Evolutionary conservation across 2,329 filamentous ascomycete genomes (phyloP).

Genomic region (Arthrobotrys iridis): DNA sequence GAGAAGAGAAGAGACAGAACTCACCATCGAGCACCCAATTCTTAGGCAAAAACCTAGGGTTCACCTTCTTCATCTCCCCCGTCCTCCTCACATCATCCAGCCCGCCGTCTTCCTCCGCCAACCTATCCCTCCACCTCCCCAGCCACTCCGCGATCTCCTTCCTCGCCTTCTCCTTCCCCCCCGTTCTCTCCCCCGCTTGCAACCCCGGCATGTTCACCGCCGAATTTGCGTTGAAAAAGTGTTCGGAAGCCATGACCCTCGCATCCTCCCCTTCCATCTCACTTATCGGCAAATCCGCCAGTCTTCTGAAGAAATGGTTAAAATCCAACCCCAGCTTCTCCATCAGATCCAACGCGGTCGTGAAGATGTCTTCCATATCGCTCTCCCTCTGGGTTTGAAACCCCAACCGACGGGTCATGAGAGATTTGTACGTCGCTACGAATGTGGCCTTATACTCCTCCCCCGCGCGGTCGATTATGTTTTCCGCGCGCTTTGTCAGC

Average conservation of each 20-base stretch:
- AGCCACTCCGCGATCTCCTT: constrained; percentile 81
- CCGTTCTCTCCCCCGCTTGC: constrained; percentile 69
- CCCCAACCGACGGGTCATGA: constrained; percentile 84
- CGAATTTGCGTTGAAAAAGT: constrained; percentile 78
- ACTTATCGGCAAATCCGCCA: constrained; percentile 72
- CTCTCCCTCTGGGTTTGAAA: constrained; percentile 74
- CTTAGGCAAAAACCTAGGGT: constrained; percentile 90
- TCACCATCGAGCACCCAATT: constrained; percentile 82
- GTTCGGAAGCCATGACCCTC: constrained; percentile 71
- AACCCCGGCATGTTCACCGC: constrained; percentile 60
- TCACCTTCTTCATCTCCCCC: constrained; percentile 80
- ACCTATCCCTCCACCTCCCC: constrained; percentile 72
- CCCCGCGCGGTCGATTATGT: constrained; percentile 79
- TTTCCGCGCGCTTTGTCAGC: constrained; percentile 83
- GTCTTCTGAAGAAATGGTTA: constrained; percentile 87
- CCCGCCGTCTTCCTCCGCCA: constrained; percentile 62
- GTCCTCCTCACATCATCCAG: constrained; percentile 71
- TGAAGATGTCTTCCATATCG: constrained; percentile 84
- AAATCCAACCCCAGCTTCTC: constrained; percentile 88
- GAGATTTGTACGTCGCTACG: constrained; percentile 83
- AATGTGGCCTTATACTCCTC: constrained; percentile 92
- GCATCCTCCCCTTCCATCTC: constrained; percentile 73
- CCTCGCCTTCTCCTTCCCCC: constrained; percentile 70
- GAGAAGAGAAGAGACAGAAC: background rate
- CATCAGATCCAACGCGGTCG: constrained; percentile 81